phyloP scores from a whole-genome alignment of 2,329 filamentous ascomycete genomes.

The Fusarium sp. region DNA sequence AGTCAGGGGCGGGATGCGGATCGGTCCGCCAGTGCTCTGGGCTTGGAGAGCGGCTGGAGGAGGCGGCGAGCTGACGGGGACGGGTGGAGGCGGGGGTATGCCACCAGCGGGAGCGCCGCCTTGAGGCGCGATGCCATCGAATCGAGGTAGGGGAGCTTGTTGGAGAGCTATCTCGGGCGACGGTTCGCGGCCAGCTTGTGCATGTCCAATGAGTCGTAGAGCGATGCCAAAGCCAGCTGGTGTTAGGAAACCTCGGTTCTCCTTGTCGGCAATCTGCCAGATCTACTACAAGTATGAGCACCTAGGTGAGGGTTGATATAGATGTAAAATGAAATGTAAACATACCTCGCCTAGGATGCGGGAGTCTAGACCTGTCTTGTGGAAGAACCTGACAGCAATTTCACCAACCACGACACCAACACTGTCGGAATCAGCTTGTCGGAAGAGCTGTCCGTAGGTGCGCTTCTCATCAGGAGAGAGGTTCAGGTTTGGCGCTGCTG shows the following conservation, averaged over 20 bases:
- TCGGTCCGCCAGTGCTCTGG: slow-evolving; percentile 74
- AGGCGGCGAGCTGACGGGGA: slow-evolving; percentile 56
- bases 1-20: slow-evolving; percentile 89
- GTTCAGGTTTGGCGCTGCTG: slow-evolving; percentile 79
- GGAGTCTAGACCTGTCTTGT: slow-evolving; percentile 91
- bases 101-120: slow-evolving; percentile 41
- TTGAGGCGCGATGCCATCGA: slow-evolving; percentile 77
- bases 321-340: slow-evolving; percentile 33
- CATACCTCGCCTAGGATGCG: slow-evolving; percentile 87
- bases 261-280: slow-evolving; percentile 98
- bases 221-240: slow-evolving; percentile 94
- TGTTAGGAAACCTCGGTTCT: slow-evolving; percentile 94
- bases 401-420: slow-evolving; percentile 96
- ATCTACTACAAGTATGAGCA: slow-evolving; percentile 69
- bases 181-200: slow-evolving; percentile 87
- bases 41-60: slow-evolving; percentile 66
- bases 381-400: slow-evolving; percentile 96
- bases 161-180: slow-evolving; percentile 85
- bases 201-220: slow-evolving; percentile 93
- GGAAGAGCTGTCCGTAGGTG: slow-evolving; percentile 92
- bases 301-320: slow-evolving; percentile 3
- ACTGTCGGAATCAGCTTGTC: slow-evolving; percentile 90
- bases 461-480: slow-evolving; percentile 93
- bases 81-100: slow-evolving; percentile 61
- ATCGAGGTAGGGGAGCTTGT: slow-evolving; percentile 89